A percentile compares a stretch with the other conserved stretches of the same genome.
These are phyloP conservation scores for Linnemannia schmuckeri DNA, from an alignment of 192 early-diverging fungal species.

Conservation along the genomic window DNA sequence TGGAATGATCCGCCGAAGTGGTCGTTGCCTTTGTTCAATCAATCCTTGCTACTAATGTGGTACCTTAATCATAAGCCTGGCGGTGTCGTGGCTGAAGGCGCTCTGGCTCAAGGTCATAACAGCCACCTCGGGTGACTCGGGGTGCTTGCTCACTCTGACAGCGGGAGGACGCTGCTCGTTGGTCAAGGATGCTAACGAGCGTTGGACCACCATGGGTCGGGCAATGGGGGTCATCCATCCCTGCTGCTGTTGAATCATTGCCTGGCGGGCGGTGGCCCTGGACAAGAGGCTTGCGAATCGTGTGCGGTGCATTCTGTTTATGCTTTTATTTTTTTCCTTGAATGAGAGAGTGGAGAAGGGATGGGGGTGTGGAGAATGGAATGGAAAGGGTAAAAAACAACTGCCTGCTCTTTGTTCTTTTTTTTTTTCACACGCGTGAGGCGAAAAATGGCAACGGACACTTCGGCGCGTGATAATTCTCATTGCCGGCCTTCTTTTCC, in stretches of 20 bases:
- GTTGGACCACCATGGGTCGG: slow-evolving; percentile 15
- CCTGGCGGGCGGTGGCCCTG: slow-evolving; percentile 14
- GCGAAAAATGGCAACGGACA: background rate
- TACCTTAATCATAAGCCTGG: slow-evolving; percentile 37
- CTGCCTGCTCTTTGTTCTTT: background rate
- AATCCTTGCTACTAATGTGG: background rate
- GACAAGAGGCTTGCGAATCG: slow-evolving; percentile 22
- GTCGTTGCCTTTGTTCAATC: too few species aligned
- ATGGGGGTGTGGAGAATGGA: background rate
- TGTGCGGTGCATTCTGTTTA: slow-evolving; percentile 19
- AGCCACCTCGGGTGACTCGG: slow-evolving; percentile 31
- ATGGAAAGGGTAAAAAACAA: background rate
- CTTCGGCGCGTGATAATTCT: slow-evolving; percentile 3
- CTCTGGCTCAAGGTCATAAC: slow-evolving; percentile 45
- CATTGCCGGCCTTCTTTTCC: background rate
- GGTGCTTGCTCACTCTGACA: slow-evolving; percentile 32
- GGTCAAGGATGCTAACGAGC: slow-evolving; percentile 12
- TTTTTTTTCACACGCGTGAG: slow-evolving; percentile 8
- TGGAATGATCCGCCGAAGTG: background rate
- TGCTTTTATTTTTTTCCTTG: background rate
- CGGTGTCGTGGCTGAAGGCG: slow-evolving; percentile 46
- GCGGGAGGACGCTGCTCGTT: slow-evolving; percentile 3
- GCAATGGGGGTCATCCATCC: background rate
- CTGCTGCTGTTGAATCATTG: background rate
- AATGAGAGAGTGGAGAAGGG: background rate